Percentiles rank a stretch among this genome's conserved stretches.
phyloP scores from a whole-genome alignment of 345 rosid genomes.

The Salix arbutifolia region DNA sequence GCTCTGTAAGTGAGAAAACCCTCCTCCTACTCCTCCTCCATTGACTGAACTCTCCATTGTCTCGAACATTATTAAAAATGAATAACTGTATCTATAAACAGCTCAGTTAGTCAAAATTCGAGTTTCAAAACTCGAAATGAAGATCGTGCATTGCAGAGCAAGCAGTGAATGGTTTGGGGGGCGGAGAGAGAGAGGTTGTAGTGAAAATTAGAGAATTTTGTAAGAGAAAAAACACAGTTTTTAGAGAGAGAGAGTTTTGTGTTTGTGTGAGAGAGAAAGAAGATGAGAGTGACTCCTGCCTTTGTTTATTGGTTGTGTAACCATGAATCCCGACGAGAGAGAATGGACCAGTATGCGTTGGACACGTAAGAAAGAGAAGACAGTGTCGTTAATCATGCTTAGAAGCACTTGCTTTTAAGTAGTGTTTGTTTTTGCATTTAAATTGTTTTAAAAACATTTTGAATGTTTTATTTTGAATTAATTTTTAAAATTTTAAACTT shows the following conservation, averaged over 20 bases:
- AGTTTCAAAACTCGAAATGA: slow-evolving; percentile 29
- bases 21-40: slow-evolving; percentile 38
- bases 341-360: slow-evolving; percentile 15
- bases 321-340: slow-evolving; percentile 47
- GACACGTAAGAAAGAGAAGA: slow-evolving; percentile 43
- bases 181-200: slow-evolving; percentile 14
- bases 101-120: slow-evolving; percentile 5
- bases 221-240: slow-evolving; percentile 44
- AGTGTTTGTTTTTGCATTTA: too few relatives aligned
- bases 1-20: slow-evolving; percentile 63
- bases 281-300: slow-evolving; percentile 40
- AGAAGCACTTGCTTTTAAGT: slow-evolving; percentile 10
- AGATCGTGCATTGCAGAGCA: slow-evolving; percentile 61
- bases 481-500: too few relatives aligned
- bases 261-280: slow-evolving; percentile 4
- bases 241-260: slow-evolving; percentile 18
- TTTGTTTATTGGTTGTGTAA: slow-evolving; percentile 38
- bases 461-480: too few relatives aligned
- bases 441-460: too few relatives aligned
- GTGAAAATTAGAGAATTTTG: slow-evolving; percentile 35
- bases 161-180: slow-evolving; percentile 19
- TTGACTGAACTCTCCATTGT: slow-evolving; percentile 60
- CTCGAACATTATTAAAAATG: slow-evolving; percentile 47
- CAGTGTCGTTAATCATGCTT: slow-evolving; percentile 10
- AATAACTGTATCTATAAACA: not conserved